Base-by-base conservation (phyloP, 768 basidiomycete genomes). In the Termitomyces eurrhizus region DNA sequence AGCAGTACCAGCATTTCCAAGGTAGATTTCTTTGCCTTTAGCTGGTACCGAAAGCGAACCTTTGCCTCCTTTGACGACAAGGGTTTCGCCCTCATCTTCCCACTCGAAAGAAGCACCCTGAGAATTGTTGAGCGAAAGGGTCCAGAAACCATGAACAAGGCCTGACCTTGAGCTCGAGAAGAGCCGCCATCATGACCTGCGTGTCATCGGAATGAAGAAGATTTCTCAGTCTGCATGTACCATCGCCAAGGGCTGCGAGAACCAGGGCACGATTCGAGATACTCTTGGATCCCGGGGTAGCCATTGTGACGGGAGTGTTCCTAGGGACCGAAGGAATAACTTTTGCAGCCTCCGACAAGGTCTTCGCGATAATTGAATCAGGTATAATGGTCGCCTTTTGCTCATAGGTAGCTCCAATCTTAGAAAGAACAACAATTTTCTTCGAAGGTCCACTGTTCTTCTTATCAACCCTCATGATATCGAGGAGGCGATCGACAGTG, bases 181-280 rank as follows among this genome's bases (percentile, higher is more conserved):
- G 80, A 37, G 95, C 96, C 3, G 88, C 80, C 95, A 98, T 98
- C 97, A 99, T 99, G 57, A 99, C 96, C 66, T 95, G 94, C 0
- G 97, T 99, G 70, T 99, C 96, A 68, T 98, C 96, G 4, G 95
- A 97, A 70, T 98, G 96, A 39, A 99, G 79, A 6, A 99, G 76
- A 67, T 99, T 99, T 73, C 80, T 88, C 58, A 99, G 75, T 63
- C 89, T 81, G 74, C 95, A 97, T 0, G 89, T 92, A 1, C 96
- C 97, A 50, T 83, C 84, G 0, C 86, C 94, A 14, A 99, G 84
- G 1, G 96, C 95, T 9, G 97, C 96, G 33, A 99, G 84, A 1
- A 98, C 88, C 44, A 99, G 78, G 0, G 92, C 94, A 36, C 96
- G 87, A 71, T 98, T 98, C 0, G 94, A 97, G 66, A 99, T 90